Base-by-base conservation (phyloP, 2,329 filamentous ascomycete genomes). In the Teratosphaeria zuluensis region DNA sequence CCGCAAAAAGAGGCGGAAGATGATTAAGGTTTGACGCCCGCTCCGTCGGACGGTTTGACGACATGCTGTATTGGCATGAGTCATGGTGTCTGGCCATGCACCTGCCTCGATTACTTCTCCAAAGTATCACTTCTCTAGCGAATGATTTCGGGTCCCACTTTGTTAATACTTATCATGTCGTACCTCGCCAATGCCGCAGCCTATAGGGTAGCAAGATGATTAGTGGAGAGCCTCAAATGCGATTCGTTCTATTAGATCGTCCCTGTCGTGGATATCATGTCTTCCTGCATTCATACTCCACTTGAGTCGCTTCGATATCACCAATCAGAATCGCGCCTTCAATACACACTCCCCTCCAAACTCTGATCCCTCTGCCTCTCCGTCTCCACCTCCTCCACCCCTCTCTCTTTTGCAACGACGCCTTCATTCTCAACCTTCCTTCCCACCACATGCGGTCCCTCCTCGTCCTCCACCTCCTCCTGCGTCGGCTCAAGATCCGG, bases 321-420 rank as follows among this genome's bases (percentile, higher is more conserved):
- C 16, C 16, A 48, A 48, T 19, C 42, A 4, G 21, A 11, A 16
- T 7, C 16, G n/a, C 19, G 19, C 42, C 42, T 8, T 48, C 58
- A 71, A 56, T 71, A 71, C 9, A 71, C 68, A 61, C 69, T 72
- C 24, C 66, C 68, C 56, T 63, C 53, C 21, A 69, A 53, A 35
- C 70, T 66, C 59, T 61, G 64, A 51, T 72, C 69, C 14, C 65
- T 56, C 56, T 56, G 62, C 63, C 70, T 66, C 19, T 63, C 63
- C 51, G 59, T 55, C 52, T 68, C 65, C 12, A 68, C 11, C 42
- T 68, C 61, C 42, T 63, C 30, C 6, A 58, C 58, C 57, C 54
- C 48, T 8, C 46, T 58, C 31, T 56, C 56, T 19, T 19, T 28
- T 28, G 24, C 24, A 28, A 28, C 24, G 4, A 28, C 24, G 2